Conservation (phyloP, 2,329 filamentous ascomycete genomes). For the Rutstroemia sp. region DNA sequence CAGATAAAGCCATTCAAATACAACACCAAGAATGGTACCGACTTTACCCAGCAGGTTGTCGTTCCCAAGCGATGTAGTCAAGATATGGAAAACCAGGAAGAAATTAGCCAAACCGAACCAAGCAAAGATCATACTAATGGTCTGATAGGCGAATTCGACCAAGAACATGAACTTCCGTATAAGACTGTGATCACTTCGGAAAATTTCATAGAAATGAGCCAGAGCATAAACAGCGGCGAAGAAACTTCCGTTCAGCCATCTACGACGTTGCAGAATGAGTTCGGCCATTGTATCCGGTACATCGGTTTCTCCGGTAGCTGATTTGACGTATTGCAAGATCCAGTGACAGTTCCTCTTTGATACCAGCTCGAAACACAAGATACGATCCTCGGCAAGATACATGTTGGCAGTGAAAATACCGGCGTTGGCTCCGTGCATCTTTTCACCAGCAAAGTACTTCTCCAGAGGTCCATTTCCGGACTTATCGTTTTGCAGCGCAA, state of each 20-base stretch:
- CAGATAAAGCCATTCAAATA: slow-evolving; percentile 96
- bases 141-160: slow-evolving; percentile 92
- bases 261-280: slow-evolving; percentile 90
- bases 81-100: slow-evolving; percentile 97
- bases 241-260: slow-evolving; percentile 98
- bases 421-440: slow-evolving; percentile 88
- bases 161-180: slow-evolving; percentile 85
- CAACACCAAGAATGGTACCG: slow-evolving; percentile 73
- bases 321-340: slow-evolving; percentile 97
- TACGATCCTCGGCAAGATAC: slow-evolving; percentile 86
- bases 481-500: slow-evolving; percentile 92
- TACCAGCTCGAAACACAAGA: slow-evolving; percentile 89
- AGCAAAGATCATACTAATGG: slow-evolving; percentile 86
- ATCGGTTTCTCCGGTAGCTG: slow-evolving; percentile 93
- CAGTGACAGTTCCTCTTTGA: slow-evolving; percentile 91
- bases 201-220: slow-evolving; percentile 89
- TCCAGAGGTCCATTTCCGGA: slow-evolving; percentile 91
- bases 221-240: slow-evolving; percentile 97
- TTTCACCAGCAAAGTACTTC: slow-evolving; percentile 99
- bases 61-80: slow-evolving; percentile 83
- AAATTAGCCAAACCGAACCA: slow-evolving; percentile 99
- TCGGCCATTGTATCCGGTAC: slow-evolving; percentile 92
- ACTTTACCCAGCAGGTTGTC: slow-evolving; percentile 64
- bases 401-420: slow-evolving; percentile 98
- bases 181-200: slow-evolving; percentile 85